These are phyloP conservation scores for Psilocybe azurescens DNA, from an alignment of 768 basidiomycete species.

Conservation along the genomic window DNA sequence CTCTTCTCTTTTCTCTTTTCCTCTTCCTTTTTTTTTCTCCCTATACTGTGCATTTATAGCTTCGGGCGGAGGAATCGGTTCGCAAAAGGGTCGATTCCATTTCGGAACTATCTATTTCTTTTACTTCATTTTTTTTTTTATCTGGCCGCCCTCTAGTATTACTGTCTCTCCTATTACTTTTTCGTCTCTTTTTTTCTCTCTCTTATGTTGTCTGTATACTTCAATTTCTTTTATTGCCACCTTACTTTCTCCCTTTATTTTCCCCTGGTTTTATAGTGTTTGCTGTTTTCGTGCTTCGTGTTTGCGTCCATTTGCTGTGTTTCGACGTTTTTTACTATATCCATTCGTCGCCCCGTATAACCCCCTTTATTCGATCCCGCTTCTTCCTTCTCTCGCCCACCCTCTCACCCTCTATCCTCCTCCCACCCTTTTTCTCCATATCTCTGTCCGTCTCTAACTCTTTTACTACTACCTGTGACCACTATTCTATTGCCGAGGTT, in stretches of 20 bases:
- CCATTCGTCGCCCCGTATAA: slow-evolving; percentile 1
- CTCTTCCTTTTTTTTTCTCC: slow-evolving; percentile 12
- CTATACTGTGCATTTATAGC: slow-evolving; percentile 20
- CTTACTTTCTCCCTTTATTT: neutral
- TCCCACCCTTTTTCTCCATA: slow-evolving; percentile 1
- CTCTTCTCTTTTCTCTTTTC: slow-evolving; percentile 10
- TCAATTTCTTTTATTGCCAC: neutral
- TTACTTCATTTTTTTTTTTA: slow-evolving; percentile 12
- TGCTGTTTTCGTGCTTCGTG: slow-evolving; percentile 9
- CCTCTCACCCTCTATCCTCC: neutral
- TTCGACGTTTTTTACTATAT: slow-evolving; percentile 3
- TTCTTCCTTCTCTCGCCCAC: neutral
- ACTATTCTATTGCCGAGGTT: slow-evolving; percentile 21
- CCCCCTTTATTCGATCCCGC: neutral
- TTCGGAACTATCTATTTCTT: slow-evolving; percentile 25
- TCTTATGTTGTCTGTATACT: slow-evolving; percentile 7
- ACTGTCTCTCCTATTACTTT: slow-evolving; percentile 10
- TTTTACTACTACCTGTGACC: slow-evolving; percentile 11
- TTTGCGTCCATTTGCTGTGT: slow-evolving; percentile 8
- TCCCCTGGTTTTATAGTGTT: neutral
- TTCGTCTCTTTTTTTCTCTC: slow-evolving; percentile 11
- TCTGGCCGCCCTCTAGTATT: slow-evolving; percentile 28
- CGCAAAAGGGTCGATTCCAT: slow-evolving; percentile 29
- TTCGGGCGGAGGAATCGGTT: slow-evolving; percentile 30
- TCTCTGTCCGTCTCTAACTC: neutral